phyloP scores from a whole-genome alignment of 192 early-diverging fungal species.

The Podila epicladia region DNA sequence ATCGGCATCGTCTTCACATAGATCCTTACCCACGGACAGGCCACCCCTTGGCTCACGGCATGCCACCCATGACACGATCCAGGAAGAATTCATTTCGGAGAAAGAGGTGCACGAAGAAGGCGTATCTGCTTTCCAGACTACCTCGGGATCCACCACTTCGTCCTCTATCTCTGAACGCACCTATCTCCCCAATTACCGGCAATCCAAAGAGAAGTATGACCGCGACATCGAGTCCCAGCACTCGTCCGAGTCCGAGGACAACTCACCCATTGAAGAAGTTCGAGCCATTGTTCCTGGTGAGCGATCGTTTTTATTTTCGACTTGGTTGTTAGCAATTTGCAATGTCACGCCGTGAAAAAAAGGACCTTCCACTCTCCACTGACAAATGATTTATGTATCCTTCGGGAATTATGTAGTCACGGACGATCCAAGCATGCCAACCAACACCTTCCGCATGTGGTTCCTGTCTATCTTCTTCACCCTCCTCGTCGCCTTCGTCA shows the following conservation, averaged over 20 bases:
- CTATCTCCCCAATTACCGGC: background rate
- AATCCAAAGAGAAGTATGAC: background rate
- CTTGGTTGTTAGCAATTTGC: background rate
- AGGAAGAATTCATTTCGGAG: background rate
- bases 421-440: conserved; percentile 56
- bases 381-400: background rate
- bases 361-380: no score
- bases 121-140: background rate
- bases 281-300: conserved; percentile 51
- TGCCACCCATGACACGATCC: no score
- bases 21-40: no score
- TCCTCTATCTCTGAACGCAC: background rate
- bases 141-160: background rate
- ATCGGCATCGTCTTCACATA: no score
- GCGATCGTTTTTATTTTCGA: background rate
- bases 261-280: conserved; percentile 56
- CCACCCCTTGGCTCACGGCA: no score
- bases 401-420: background rate
- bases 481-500: conserved; percentile 42
- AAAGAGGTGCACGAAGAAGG: background rate
- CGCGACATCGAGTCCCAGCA: conserved; percentile 19
- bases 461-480: conserved; percentile 49
- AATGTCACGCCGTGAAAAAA: no score
- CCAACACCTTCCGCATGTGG: conserved; percentile 59
- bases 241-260: conserved; percentile 21